Evolutionary conservation across 371 early-diverging fungal genomes (phyloP), one percentile per base, ranked within the genome.

Genomic region (Mucor sp.): DNA sequence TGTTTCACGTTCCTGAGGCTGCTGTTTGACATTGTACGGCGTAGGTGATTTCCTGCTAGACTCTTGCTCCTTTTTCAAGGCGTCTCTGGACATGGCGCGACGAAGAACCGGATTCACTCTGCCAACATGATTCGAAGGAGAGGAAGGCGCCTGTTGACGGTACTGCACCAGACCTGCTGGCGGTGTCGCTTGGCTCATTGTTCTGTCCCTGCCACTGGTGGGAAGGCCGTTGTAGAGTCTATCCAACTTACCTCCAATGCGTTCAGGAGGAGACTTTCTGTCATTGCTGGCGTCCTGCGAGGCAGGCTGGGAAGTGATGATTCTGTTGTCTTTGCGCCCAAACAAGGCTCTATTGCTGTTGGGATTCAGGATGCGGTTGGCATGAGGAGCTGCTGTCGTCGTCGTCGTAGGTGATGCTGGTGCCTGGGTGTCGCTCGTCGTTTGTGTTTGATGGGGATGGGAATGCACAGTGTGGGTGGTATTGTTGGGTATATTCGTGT

Each of bases 221-320:
- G 82, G 75, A 19, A 76, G 50, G 17, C 82, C 82, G 32, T 74
- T 75, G 41, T 76, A 79, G 0, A 82, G 58, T 14, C 82, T 57
- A 32, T 79, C 78, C 8, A 82, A 37, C 47, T 74, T 77, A 0
- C 77, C 74, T 0, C 25, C 43, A 11, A 9, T 17, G 50, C 27
- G n/a, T 39, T 58, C 32, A 39, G 58, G 66, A 17, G 77, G 70
- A n/a, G 71, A 67, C 39, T 67, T 66, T 12, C 62, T 60, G 62
- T 33, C 63, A 56, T 21, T 62, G 25, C 65, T 44, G n/a, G 39
- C 15, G 12, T 50, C 50, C 25, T 44, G 44, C 6, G 17, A 44
- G 44, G 44, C n/a, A 44, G 44, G 19, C 6, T n/a, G 44, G 6
- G 44, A 44, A 19, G 44, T 44, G n/a, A 19, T 19, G 17, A 44